phyloP scores from a whole-genome alignment of 2,329 filamentous ascomycete species.

The Cadophora sp. region DNA sequence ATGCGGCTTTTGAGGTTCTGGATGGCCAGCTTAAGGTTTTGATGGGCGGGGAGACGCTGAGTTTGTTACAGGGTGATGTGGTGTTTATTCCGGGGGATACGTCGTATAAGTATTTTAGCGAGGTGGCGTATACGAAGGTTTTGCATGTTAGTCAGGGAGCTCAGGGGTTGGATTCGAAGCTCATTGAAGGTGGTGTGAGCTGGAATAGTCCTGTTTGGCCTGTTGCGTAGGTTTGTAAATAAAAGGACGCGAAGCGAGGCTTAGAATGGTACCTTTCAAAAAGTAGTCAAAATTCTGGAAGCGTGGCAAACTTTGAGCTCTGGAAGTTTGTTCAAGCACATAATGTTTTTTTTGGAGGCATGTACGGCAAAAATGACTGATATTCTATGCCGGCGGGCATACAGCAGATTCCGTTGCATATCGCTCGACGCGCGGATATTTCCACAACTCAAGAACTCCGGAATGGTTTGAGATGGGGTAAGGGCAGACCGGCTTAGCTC shows the following conservation, averaged over 20 bases:
- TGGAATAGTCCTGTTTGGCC: conserved; percentile 36
- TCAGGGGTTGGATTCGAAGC: conserved; percentile 27
- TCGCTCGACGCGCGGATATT: background rate
- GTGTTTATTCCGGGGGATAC: conserved; percentile 47
- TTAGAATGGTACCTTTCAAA: background rate
- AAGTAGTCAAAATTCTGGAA: background rate
- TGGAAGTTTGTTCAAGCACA: background rate
- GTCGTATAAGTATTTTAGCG: conserved; percentile 45
- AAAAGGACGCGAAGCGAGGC: background rate
- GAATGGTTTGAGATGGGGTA: background rate
- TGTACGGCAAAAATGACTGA: background rate
- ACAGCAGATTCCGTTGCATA: background rate
- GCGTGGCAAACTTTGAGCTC: background rate
- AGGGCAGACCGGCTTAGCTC: background rate
- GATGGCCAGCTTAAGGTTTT: conserved; percentile 47
- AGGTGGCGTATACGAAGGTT: conserved; percentile 36
- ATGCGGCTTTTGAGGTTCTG: conserved; percentile 48
- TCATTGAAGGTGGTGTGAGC: conserved; percentile 27
- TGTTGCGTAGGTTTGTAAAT: conserved; percentile 1
- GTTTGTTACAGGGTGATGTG: conserved; percentile 46
- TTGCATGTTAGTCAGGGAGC: conserved; percentile 30
- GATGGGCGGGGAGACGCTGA: conserved; percentile 45
- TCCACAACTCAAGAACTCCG: background rate
- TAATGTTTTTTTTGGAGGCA: background rate
- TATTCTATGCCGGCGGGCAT: background rate